phyloP scores from a whole-genome alignment of 768 basidiomycete species.

The Daedalea quercina region DNA sequence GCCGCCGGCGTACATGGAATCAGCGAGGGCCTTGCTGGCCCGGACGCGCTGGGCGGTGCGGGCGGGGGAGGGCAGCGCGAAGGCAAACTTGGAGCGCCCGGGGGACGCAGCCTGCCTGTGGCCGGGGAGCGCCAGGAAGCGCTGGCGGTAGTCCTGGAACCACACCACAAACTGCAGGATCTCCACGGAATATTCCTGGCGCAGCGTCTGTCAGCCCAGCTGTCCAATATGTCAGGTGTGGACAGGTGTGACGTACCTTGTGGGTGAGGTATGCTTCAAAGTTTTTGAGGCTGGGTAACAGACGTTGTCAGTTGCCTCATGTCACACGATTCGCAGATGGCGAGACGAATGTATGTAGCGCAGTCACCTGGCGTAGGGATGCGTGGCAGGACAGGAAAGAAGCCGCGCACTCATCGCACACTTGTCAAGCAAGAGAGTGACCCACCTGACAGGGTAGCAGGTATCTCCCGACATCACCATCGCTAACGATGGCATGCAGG shows the following conservation, averaged over 20 bases:
- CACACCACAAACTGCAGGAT: constrained; percentile 27
- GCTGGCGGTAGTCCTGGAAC: constrained; percentile 31
- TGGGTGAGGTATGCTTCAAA: constrained; percentile 22
- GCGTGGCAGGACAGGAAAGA: no score
- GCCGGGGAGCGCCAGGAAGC: constrained; percentile 25
- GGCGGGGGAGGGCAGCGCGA: constrained; percentile 7
- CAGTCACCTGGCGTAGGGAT: no score
- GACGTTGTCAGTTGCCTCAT: neutral
- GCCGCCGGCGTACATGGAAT: neutral
- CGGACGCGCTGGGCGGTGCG: constrained; percentile 7
- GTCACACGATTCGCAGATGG: neutral
- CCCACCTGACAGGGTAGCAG: constrained; percentile 31
- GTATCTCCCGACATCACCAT: constrained; percentile 33
- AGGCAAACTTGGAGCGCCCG: constrained; percentile 5
- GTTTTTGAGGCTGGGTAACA: constrained; percentile 22
- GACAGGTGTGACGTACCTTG: constrained; percentile 3
- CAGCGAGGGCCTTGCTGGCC: constrained; percentile 2
- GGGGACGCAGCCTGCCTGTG: constrained; percentile 13
- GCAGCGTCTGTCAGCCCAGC: neutral
- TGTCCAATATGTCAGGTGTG: neutral
- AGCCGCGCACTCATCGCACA: no score
- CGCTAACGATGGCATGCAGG: constrained; percentile 18
- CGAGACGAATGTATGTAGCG: no score
- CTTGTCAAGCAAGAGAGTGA: constrained; percentile 2
- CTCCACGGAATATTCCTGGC: constrained; percentile 21